Base-by-base conservation (phyloP, 129 eudicot species). In the Helianthus tuberosus region DNA sequence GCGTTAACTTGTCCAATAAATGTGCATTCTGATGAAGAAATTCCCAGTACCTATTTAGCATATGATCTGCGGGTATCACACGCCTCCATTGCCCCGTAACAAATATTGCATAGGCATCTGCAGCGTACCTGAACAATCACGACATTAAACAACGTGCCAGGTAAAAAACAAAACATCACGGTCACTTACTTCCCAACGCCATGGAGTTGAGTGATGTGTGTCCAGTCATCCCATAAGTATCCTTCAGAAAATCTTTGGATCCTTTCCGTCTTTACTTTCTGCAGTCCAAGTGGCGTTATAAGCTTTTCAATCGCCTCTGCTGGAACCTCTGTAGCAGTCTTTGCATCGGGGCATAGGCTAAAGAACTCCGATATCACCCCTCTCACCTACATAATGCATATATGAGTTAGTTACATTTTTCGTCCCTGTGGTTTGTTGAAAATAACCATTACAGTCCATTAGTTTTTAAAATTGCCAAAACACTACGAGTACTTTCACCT, bases 71-170 rank as follows among this genome's bases (percentile, higher is more conserved):
- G 5, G 98, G 98, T 20, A 2, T 79, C 38, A 93, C 91, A 3
- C 80, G 78, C 8, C 79, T 71, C 98, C 98, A 93, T 59, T 83
- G 82, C 49, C 96, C 98, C 0, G 90, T 93, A 64, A 91, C 89
- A 75, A 93, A 93, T 66, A 89, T 87, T 51, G 96, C 98, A 86
- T 93, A 89, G 36, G 96, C 98, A 86, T 93, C 98, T 5, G 96
- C 98, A 66, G 96, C 98, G 52, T 93, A 93, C 80, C 98, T 92
- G 76, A 0, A 54, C 23, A 75, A 69, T 3, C 17, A 3, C 2
- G 38, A 12, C 5, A 55, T 10, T 11, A 63, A 64, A 8, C 7
- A 12, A 6, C 3, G 5, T 6, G 11, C n/a, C 4, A 13, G 17
- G 23, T 43, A 20, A 12, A 4, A 8, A 62, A 38, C 46, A 27